Conservation (phyloP, 2,329 filamentous ascomycete genomes). For the Amauroascus verrucosus region DNA sequence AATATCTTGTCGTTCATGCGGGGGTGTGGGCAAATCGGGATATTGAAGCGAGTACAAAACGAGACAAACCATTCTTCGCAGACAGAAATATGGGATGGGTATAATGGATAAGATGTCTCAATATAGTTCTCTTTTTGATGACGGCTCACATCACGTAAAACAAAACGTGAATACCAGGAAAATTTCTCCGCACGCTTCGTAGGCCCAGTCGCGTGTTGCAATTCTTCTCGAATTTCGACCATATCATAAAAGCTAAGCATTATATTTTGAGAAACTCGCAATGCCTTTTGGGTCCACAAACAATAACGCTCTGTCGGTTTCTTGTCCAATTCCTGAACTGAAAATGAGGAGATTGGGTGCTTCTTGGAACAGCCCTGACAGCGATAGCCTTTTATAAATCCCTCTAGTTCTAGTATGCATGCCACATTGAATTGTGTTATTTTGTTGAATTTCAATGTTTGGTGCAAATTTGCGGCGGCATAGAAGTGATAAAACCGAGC, state of each 20-base stretch:
- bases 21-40: not conserved
- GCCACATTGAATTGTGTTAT: not conserved
- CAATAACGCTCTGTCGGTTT: slow-evolving; percentile 1
- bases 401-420: slow-evolving; percentile 8
- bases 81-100: not conserved
- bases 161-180: too few species aligned
- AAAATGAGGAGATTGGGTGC: not conserved
- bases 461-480: not conserved
- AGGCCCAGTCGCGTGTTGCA: too few species aligned
- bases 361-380: slow-evolving; percentile 1
- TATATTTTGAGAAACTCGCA: not conserved
- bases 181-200: too few species aligned
- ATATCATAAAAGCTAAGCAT: too few species aligned
- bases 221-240: not conserved
- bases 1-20: not conserved
- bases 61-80: not conserved
- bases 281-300: not conserved
- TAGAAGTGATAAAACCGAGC: slow-evolving; percentile 7
- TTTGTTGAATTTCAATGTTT: not conserved
- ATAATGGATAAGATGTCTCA: not conserved
- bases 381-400: slow-evolving; percentile 4
- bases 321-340: slow-evolving; percentile 1
- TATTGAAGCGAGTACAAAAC: not conserved
- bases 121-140: not conserved
- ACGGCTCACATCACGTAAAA: too few species aligned